phyloP scores from a whole-genome alignment of 208 protist genomes.

The Endotrypanum monterogeii region DNA sequence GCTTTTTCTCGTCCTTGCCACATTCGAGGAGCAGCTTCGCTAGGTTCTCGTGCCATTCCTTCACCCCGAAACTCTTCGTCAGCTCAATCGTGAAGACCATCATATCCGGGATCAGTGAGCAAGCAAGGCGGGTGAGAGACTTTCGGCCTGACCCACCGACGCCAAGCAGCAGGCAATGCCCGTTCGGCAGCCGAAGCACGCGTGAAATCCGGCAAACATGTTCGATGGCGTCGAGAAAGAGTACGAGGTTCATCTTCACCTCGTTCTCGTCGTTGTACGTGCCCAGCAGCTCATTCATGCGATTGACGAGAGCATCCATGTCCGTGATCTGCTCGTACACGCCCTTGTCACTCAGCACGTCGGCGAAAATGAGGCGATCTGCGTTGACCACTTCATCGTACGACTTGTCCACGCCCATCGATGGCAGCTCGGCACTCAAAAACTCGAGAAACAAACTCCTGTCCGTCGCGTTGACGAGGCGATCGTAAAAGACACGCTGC shows the following conservation, averaged over 20 bases:
- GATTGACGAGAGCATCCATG: conserved; percentile 59
- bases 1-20: conserved; percentile 95
- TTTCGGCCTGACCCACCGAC: conserved; percentile 97
- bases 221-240: conserved; percentile 97
- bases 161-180: conserved; percentile 96
- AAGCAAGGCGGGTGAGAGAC: conserved; percentile 94
- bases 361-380: conserved; percentile 94
- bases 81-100: conserved; percentile 97
- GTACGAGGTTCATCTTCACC: conserved; percentile 94
- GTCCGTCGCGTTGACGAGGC: conserved; percentile 92
- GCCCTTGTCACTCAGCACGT: conserved; percentile 83
- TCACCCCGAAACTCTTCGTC: conserved; percentile 96
- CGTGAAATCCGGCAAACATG: conserved; percentile 96
- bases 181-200: conserved; percentile 94
- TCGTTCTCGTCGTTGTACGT: conserved; percentile 96
- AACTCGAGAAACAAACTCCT: conserved; percentile 77
- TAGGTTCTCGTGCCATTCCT: conserved; percentile 97
- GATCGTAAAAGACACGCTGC: conserved; percentile 95
- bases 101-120: conserved; percentile 93
- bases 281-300: conserved; percentile 84
- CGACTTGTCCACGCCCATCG: conserved; percentile 59
- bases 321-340: conserved; percentile 94
- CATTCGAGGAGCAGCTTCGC: conserved; percentile 92
- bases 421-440: conserved; percentile 63
- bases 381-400: conserved; percentile 65